Evolutionary conservation across 345 rosid genomes (phyloP).

Genomic region (Aegle marmelos): DNA sequence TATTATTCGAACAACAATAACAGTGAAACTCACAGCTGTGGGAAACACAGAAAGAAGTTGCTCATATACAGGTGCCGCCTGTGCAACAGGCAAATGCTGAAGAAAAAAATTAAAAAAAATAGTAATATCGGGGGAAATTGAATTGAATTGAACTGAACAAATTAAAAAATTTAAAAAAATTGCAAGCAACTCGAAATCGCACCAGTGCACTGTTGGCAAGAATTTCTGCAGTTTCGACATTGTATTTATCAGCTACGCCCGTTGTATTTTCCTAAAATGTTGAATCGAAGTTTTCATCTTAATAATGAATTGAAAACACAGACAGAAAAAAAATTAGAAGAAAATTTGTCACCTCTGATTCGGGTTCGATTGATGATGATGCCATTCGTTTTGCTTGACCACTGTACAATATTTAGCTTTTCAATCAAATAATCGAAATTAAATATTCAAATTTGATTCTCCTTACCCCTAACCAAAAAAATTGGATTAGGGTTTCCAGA

Average conservation of each 20-base stretch:
- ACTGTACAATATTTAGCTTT: neutral
- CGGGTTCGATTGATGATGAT: neutral
- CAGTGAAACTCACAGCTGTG: constrained; percentile 68
- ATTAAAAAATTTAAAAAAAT: neutral
- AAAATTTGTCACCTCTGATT: neutral
- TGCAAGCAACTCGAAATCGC: neutral
- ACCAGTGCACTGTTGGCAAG: constrained; percentile 74
- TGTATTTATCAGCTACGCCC: constrained; percentile 61
- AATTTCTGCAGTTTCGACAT: constrained; percentile 74
- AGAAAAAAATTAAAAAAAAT: constrained; percentile 1
- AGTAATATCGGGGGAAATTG: neutral
- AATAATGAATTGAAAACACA: neutral
- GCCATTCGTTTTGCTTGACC: neutral
- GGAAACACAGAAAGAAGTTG: constrained; percentile 77
- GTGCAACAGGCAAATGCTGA: constrained; percentile 72
- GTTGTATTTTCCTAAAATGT: constrained; percentile 21
- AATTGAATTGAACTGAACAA: neutral
- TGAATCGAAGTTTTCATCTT: neutral
- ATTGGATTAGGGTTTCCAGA: neutral
- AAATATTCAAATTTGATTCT: neutral
- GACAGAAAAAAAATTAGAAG: neutral
- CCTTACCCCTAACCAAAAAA: neutral
- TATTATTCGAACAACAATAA: neutral
- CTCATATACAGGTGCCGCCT: constrained; percentile 80
- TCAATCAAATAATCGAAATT: neutral